These are phyloP conservation scores for Zanthoxylum bungeanum DNA, from an alignment of 345 rosid species.

Conservation along the genomic window DNA sequence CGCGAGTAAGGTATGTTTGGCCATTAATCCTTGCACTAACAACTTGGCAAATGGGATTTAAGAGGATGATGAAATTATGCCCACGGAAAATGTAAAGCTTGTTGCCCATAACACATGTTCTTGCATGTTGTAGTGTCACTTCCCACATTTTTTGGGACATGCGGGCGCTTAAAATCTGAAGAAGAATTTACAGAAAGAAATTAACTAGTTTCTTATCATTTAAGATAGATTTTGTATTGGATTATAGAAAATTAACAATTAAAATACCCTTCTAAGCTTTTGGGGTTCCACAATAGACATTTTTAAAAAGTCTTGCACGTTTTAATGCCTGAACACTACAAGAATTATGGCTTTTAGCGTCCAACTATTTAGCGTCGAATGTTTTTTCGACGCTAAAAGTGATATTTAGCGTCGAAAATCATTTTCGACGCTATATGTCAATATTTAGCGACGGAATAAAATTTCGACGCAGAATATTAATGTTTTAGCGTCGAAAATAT, in stretches of 20 bases:
- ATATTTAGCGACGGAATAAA: too few relatives aligned
- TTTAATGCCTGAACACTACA: constrained; percentile 34
- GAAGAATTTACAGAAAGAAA: background rate
- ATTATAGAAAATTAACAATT: background rate
- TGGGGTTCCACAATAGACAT: constrained; percentile 45
- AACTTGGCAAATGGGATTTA: constrained; percentile 76
- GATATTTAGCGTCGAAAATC: too few relatives aligned
- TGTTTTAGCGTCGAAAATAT: too few relatives aligned
- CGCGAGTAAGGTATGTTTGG: constrained; percentile 26
- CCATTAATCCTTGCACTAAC: constrained; percentile 47
- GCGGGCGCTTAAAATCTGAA: constrained; percentile 62
- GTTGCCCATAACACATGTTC: constrained; percentile 60
- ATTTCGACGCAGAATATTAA: too few relatives aligned
- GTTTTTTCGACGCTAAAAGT: too few relatives aligned
- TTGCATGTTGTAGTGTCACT: constrained; percentile 61
- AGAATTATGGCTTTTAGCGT: too few relatives aligned
- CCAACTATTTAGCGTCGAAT: too few relatives aligned
- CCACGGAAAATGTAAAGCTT: constrained; percentile 39
- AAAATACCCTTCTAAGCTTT: constrained; percentile 47
- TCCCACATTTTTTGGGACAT: constrained; percentile 91
- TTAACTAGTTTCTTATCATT: background rate
- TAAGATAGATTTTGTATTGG: background rate
- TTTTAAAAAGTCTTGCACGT: constrained; percentile 83
- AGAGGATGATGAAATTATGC: constrained; percentile 24
- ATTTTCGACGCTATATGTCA: too few relatives aligned